Evolutionary conservation across 352 stramenopile genomes (phyloP).

Genomic region (Globisporangium parvum): DNA sequence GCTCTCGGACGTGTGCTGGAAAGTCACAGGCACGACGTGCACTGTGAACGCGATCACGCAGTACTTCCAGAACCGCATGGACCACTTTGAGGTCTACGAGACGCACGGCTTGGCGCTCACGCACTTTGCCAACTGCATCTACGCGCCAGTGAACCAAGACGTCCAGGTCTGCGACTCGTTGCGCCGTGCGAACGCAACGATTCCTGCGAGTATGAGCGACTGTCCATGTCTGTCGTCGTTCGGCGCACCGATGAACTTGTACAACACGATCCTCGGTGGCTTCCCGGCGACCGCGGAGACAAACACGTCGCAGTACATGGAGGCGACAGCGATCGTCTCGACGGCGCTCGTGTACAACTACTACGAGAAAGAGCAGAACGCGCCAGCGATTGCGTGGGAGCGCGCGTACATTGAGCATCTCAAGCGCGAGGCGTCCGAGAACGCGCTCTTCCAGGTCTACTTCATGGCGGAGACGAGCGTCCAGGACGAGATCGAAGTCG

Average conservation of each 20-base stretch:
- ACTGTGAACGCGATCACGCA: slow-evolving; percentile 56
- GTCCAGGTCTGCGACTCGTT: slow-evolving; percentile 28
- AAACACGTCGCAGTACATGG: slow-evolving; percentile 45
- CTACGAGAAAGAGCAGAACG: slow-evolving; percentile 34
- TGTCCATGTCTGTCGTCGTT: slow-evolving; percentile 57
- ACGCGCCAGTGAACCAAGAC: slow-evolving; percentile 38
- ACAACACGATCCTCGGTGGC: slow-evolving; percentile 56
- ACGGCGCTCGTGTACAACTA: slow-evolving; percentile 64
- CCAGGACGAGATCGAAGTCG: slow-evolving; percentile 50
- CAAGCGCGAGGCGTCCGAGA: slow-evolving; percentile 37
- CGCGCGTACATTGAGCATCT: slow-evolving; percentile 54
- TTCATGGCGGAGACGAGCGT: slow-evolving; percentile 57
- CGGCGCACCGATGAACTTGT: slow-evolving; percentile 63
- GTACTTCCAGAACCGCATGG: slow-evolving; percentile 59
- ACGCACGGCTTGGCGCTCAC: slow-evolving; percentile 28
- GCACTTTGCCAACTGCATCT: slow-evolving; percentile 41
- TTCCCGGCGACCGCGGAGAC: slow-evolving; percentile 40
- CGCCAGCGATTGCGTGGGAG: slow-evolving; percentile 57
- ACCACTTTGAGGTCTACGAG: slow-evolving; percentile 55
- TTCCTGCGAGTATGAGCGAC: slow-evolving; percentile 56
- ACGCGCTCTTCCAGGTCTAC: slow-evolving; percentile 54
- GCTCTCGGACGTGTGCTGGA: slow-evolving; percentile 47
- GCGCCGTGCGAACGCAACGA: slow-evolving; percentile 21
- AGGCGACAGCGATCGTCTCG: slow-evolving; percentile 40
- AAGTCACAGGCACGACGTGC: slow-evolving; percentile 39